Percentiles rank a stretch among this genome's conserved stretches.
Conservation (phyloP, 2,329 filamentous ascomycete genomes). For the Verticillium nonalfalfae region DNA sequence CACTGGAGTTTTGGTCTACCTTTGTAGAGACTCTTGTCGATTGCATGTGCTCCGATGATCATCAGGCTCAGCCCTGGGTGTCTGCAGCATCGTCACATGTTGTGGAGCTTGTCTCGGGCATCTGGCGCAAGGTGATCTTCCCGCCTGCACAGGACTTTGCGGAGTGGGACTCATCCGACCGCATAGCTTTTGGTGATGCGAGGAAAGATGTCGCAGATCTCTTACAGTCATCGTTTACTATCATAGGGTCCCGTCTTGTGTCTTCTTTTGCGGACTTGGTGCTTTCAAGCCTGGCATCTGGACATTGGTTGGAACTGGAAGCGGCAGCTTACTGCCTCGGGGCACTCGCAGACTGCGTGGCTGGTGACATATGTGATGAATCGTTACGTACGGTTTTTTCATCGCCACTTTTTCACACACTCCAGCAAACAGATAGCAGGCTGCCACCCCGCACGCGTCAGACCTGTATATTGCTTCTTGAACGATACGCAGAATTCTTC, state of each 20-base stretch:
- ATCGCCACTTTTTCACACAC: slow-evolving; percentile 48
- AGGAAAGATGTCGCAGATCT: slow-evolving; percentile 76
- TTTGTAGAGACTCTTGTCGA: slow-evolving; percentile 66
- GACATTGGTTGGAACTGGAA: slow-evolving; percentile 54
- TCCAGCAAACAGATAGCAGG: slow-evolving; percentile 38
- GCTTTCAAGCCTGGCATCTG: slow-evolving; percentile 38
- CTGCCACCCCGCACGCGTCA: slow-evolving; percentile 60
- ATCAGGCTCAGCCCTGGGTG: slow-evolving; percentile 46
- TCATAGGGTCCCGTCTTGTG: slow-evolving; percentile 50
- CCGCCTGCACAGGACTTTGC: slow-evolving; percentile 51
- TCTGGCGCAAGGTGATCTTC: slow-evolving; percentile 64
- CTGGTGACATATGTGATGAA: slow-evolving; percentile 52
- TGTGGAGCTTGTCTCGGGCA: slow-evolving; percentile 57
- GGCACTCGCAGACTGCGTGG: slow-evolving; percentile 59
- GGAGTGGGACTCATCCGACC: slow-evolving; percentile 65
- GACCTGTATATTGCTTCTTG: slow-evolving; percentile 64
- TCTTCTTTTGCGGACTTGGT: slow-evolving; percentile 50
- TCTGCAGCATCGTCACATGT: slow-evolving; percentile 51
- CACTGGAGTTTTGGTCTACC: slow-evolving; percentile 75
- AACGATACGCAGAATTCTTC: slow-evolving; percentile 72
- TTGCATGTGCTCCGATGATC: slow-evolving; percentile 43
- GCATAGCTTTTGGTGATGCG: slow-evolving; percentile 62
- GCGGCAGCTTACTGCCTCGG: slow-evolving; percentile 58
- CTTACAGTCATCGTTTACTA: slow-evolving; percentile 62
- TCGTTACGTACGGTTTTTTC: slow-evolving; percentile 57